Evolutionary conservation across 2,329 filamentous ascomycete species (phyloP).

Genomic region (Cucurbitaria berberidis): DNA sequence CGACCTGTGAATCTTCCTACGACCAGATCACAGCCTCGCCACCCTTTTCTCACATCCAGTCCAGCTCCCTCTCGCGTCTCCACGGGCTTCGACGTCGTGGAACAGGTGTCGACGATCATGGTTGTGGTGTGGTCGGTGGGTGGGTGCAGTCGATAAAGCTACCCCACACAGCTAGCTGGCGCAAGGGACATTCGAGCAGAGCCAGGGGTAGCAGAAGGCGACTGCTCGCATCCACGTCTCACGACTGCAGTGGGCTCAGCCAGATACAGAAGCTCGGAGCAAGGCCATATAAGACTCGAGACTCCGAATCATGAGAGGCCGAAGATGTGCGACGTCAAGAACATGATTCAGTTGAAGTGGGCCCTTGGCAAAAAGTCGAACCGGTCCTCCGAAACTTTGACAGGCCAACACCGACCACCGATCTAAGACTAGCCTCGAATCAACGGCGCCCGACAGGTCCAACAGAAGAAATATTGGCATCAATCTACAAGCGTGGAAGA

Average conservation of each 20-base stretch:
- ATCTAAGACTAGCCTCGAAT: conserved; percentile 4
- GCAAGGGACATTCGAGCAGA: background rate
- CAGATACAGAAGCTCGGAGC: background rate
- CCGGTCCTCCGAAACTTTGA: background rate
- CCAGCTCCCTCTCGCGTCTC: background rate
- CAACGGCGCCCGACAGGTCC: conserved; percentile 6
- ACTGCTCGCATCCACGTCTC: conserved; percentile 4
- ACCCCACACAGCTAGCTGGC: conserved; percentile 12
- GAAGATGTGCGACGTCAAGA: background rate
- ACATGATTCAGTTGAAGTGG: background rate
- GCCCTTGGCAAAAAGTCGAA: conserved; percentile 8
- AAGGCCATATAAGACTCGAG: background rate
- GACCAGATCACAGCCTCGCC: background rate
- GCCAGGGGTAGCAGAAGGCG: conserved; percentile 6
- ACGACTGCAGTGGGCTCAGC: background rate
- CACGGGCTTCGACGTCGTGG: background rate
- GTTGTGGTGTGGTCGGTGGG: conserved; percentile 7
- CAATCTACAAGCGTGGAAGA: background rate
- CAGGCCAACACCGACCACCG: conserved; percentile 9
- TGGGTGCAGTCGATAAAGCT: conserved; percentile 2
- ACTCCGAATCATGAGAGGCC: background rate
- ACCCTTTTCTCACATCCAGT: background rate
- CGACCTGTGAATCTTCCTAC: background rate
- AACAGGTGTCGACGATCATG: background rate
- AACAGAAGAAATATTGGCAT: background rate